Conservation (phyloP, 495 filamentous ascomycete species). For the Xanthoparmelia taractica region DNA sequence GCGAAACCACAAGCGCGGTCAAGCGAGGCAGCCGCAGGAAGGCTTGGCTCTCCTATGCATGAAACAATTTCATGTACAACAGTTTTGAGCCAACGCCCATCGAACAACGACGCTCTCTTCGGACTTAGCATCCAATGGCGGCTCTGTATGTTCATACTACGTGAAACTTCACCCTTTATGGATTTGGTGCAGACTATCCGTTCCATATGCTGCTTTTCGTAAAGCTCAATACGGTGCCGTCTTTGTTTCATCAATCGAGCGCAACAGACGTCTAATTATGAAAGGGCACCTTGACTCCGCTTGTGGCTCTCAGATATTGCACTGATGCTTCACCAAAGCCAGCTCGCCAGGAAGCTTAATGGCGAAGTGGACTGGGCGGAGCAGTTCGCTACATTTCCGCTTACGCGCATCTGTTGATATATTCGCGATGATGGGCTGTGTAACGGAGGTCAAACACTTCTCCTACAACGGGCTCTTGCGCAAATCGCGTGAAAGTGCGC, state of each 20-base stretch:
- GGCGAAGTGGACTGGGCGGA: background rate
- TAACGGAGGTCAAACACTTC: background rate
- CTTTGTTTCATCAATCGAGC: background rate
- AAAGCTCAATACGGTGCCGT: background rate
- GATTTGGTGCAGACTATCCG: too few species aligned
- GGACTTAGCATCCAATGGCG: too few species aligned
- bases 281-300: background rate
- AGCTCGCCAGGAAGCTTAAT: background rate
- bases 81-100: background rate
- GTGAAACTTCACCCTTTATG: too few species aligned
- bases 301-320: background rate
- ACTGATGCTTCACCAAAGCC: background rate
- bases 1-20: background rate
- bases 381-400: background rate
- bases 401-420: background rate
- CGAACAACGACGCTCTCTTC: too few species aligned
- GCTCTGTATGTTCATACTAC: too few species aligned
- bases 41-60: background rate
- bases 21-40: constrained; percentile 1
- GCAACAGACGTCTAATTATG: background rate
- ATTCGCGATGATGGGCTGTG: background rate
- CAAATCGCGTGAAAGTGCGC: background rate
- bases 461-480: background rate
- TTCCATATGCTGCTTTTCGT: background rate
- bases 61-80: background rate